These are phyloP conservation scores for Blastocrithidia nonstop DNA, from an alignment of 208 protist genomes.

Conservation along the genomic window DNA sequence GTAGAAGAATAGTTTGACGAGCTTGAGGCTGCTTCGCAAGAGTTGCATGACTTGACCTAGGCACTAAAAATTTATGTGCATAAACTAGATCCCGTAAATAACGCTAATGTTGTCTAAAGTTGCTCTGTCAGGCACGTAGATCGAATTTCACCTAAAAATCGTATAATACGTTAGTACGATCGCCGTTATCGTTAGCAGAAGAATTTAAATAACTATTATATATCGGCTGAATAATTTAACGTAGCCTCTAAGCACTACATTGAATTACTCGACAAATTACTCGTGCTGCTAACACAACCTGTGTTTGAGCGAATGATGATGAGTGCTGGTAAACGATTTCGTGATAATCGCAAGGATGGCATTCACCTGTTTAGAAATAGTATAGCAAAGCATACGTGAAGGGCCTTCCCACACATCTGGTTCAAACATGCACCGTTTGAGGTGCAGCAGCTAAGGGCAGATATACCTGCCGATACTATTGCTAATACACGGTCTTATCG, in stretches of 20 bases:
- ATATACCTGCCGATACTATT: slow-evolving; percentile 55
- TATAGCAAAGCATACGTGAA: slow-evolving; percentile 52
- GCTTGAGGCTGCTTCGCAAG: slow-evolving; percentile 79
- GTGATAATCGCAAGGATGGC: slow-evolving; percentile 50
- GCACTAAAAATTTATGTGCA: slow-evolving; percentile 67
- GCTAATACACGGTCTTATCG: slow-evolving; percentile 66
- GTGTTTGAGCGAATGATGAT: slow-evolving; percentile 63
- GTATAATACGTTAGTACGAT: too few species aligned
- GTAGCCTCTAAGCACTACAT: slow-evolving; percentile 51
- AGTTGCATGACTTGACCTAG: slow-evolving; percentile 78
- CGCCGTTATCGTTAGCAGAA: too few species aligned
- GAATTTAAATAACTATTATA: too few species aligned
- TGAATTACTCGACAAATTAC: slow-evolving; percentile 63
- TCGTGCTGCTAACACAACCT: slow-evolving; percentile 56
- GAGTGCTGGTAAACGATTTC: slow-evolving; percentile 43
- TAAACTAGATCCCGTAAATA: slow-evolving; percentile 33
- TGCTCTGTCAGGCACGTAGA: too few species aligned
- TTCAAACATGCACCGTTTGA: slow-evolving; percentile 84
- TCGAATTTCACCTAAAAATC: too few species aligned
- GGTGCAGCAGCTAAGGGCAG: slow-evolving; percentile 75
- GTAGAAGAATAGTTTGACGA: slow-evolving; percentile 65
- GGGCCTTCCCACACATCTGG: slow-evolving; percentile 67
- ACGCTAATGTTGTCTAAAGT: too few species aligned
- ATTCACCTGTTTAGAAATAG: slow-evolving; percentile 26
- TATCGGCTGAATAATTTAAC: slow-evolving; percentile 9